Conservation (phyloP, 768 basidiomycete genomes). For the Holtermannia corniformis region DNA sequence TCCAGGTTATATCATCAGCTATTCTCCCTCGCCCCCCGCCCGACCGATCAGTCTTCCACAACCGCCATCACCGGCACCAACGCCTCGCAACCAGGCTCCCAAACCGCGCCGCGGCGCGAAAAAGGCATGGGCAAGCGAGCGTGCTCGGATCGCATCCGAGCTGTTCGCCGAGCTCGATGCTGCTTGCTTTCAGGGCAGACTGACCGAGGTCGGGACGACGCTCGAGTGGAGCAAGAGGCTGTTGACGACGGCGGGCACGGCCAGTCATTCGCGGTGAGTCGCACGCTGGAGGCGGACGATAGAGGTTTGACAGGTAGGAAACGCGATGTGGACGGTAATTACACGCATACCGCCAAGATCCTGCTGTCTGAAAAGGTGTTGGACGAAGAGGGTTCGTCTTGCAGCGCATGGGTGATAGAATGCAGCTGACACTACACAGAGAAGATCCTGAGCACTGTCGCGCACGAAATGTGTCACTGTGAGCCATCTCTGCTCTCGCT, state of each 20-base stretch:
- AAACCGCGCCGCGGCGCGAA: background rate
- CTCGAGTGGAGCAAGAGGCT: constrained; percentile 42
- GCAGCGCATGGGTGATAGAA: background rate
- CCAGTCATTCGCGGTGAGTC: constrained; percentile 33
- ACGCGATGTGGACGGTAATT: constrained; percentile 7
- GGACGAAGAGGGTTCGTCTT: constrained; percentile 59
- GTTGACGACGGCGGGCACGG: constrained; percentile 43
- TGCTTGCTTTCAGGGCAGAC: background rate
- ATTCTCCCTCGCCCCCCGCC: background rate
- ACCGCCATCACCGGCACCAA: background rate
- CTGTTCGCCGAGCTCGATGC: background rate
- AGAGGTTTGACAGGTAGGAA: constrained; percentile 7
- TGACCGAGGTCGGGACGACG: constrained; percentile 12
- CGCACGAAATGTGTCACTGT: constrained; percentile 84
- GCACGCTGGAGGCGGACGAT: background rate
- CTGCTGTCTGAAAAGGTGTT: constrained; percentile 75
- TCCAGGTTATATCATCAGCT: background rate
- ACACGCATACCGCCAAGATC: constrained; percentile 43
- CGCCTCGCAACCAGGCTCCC: background rate
- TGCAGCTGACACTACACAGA: constrained; percentile 45
- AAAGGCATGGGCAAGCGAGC: background rate
- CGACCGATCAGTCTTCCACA: background rate
- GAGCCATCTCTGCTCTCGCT: constrained; percentile 5
- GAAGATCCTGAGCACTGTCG: constrained; percentile 67
- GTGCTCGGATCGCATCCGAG: background rate